Evolutionary conservation across 2,329 filamentous ascomycete genomes (phyloP).

Genomic region (Lojkania enalia): DNA sequence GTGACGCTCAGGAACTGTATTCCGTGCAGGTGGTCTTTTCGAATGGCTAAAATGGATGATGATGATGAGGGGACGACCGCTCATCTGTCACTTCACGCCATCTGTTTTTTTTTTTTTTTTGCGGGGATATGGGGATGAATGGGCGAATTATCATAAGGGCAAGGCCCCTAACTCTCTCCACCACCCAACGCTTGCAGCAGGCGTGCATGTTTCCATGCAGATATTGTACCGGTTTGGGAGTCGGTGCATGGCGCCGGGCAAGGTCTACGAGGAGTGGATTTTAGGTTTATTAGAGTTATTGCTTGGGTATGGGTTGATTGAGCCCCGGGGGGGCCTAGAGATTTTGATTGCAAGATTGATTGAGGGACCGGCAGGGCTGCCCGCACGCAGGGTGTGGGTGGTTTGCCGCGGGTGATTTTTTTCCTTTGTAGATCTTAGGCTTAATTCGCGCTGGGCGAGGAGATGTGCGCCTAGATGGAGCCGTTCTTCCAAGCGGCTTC

Average conservation of each 20-base stretch:
- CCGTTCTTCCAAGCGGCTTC: conserved; percentile 33
- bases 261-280: conserved; percentile 23
- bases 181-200: no score
- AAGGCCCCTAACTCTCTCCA: no score
- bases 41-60: conserved; percentile 9
- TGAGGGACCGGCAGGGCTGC: conserved; percentile 9
- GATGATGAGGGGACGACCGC: no score
- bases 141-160: no score
- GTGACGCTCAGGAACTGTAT: conserved; percentile 10
- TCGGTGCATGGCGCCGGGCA: not conserved
- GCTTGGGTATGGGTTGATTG: conserved; percentile 14
- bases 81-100: no score
- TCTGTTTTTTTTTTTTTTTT: conserved; percentile 14
- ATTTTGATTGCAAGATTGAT: conserved; percentile 23
- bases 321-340: conserved; percentile 18
- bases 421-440: conserved; percentile 41
- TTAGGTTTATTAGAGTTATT: conserved; percentile 36
- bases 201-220: no score
- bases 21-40: conserved; percentile 17
- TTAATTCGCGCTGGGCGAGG: conserved; percentile 32
- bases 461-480: conserved; percentile 1
- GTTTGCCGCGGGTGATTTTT: conserved; percentile 24
- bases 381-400: not conserved
- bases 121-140: conserved; percentile 21
- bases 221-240: no score